A percentile compares a stretch with the other conserved stretches of the same genome.
Conservation (phyloP, 2,329 filamentous ascomycete species). For the Curvularia spicifera region DNA sequence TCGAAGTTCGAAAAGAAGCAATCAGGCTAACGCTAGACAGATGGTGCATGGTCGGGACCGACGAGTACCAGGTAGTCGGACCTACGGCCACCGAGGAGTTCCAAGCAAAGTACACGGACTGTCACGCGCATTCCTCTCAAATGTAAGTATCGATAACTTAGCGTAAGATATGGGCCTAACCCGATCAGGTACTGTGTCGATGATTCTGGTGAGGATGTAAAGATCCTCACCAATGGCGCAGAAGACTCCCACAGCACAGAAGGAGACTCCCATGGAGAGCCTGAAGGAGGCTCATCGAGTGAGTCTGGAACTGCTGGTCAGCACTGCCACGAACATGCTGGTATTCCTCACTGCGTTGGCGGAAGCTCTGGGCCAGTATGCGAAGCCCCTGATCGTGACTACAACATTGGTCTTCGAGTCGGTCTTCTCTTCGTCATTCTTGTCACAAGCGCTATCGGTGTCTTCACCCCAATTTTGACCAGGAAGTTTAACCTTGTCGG, state of each 20-base stretch:
- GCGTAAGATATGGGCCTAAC: slow-evolving; percentile 9
- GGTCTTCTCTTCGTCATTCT: slow-evolving; percentile 76
- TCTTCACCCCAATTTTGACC: slow-evolving; percentile 71
- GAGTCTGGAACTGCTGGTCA: slow-evolving; percentile 4
- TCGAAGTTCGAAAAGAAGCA: not conserved
- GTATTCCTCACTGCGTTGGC: slow-evolving; percentile 71
- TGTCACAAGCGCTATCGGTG: slow-evolving; percentile 70
- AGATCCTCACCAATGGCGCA: slow-evolving; percentile 55
- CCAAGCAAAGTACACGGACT: slow-evolving; percentile 68
- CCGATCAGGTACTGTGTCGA: slow-evolving; percentile 65
- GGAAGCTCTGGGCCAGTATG: slow-evolving; percentile 56
- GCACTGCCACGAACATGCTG: slow-evolving; percentile 74
- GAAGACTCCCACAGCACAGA: slow-evolving; percentile 30
- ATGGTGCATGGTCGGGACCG: slow-evolving; percentile 54
- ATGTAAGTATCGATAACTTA: slow-evolving; percentile 55
- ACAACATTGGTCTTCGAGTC: slow-evolving; percentile 71
- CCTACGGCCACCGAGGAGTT: slow-evolving; percentile 63
- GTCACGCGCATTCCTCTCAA: slow-evolving; percentile 66
- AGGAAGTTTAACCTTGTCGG: slow-evolving; percentile 63
- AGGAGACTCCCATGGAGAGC: slow-evolving; percentile 8
- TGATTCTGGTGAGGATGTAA: slow-evolving; percentile 65
- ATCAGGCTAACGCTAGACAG: slow-evolving; percentile 36
- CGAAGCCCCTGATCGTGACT: slow-evolving; percentile 60
- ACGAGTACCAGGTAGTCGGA: slow-evolving; percentile 55
- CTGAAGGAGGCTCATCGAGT: slow-evolving; percentile 19